phyloP scores from a whole-genome alignment of 2,329 filamentous ascomycete genomes.

The Fusarium poae region DNA sequence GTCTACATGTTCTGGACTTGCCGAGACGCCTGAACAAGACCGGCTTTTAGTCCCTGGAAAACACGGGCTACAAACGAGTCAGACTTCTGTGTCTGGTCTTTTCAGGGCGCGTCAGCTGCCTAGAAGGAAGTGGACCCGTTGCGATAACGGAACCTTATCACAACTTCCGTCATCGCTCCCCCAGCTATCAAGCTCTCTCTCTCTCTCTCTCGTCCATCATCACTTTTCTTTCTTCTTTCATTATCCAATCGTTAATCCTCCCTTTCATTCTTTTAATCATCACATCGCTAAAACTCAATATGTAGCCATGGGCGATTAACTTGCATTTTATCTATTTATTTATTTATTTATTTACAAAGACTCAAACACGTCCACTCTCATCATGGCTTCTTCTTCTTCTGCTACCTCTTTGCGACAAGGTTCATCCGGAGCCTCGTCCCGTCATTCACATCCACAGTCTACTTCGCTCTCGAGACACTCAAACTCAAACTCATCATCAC shows the following conservation, averaged over 20 bases:
- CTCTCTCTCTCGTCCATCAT: conserved; percentile 4
- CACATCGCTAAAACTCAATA: conserved; percentile 27
- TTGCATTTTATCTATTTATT: too few relatives aligned
- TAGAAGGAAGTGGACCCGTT: conserved; percentile 6
- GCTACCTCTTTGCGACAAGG: conserved; percentile 53
- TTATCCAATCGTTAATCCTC: conserved; percentile 7
- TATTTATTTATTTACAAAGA: too few relatives aligned
- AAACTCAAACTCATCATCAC: conserved; percentile 32
- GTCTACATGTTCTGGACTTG: conserved; percentile 9
- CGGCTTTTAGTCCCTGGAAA: conserved; percentile 12
- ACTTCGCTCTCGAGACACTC: conserved; percentile 49
- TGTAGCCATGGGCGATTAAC: conserved; percentile 42
- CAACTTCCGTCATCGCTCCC: conserved; percentile 37
- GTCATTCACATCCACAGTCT: conserved; percentile 50
- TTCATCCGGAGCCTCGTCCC: conserved; percentile 54
- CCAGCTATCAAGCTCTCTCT: conserved; percentile 38
- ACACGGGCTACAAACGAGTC: conserved; percentile 15
- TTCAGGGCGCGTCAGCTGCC: conserved; percentile 35
- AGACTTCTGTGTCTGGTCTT: conserved; percentile 17
- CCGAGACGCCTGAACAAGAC: conserved; percentile 21
- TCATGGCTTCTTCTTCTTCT: conserved; percentile 56
- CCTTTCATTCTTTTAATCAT: conserved; percentile 6
- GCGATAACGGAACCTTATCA: conserved; percentile 46
- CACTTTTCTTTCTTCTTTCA: conserved; percentile 23
- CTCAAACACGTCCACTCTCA: background rate